Evolutionary conservation across 176 grass and related monocot species (phyloP), one percentile per base, ranked within the genome.

Genomic region (Oryza officinalis): DNA sequence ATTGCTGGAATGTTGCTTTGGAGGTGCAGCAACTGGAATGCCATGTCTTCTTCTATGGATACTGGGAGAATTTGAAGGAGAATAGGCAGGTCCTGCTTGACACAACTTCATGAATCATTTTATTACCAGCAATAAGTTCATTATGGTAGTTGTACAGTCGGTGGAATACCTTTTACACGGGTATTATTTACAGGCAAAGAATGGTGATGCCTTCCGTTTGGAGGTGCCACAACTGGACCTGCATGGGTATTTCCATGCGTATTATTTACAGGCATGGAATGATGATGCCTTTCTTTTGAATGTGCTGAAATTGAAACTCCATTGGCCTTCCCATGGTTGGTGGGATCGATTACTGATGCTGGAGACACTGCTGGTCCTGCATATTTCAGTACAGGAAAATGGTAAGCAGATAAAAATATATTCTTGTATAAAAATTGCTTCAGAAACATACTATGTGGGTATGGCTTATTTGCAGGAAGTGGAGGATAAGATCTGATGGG

Each of bases 21-120:
- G 90, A 31, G 93, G 87, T 69, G 87, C 76, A 63, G 75, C 81
- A 86, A 77, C 69, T 76, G 92, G 81, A 63, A 85, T 87, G n/a
- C 26, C 88, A 80, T 87, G 63, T 90, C 60, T 4, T 74, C 77
- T 74, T 40, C 80, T 87, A 83, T 54, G 84, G 75, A 78, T 78
- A 35, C 30, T 79, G 54, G 86, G 88, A 38, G 74, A 74, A 11
- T 61, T 76, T 69, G 33, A 71, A 22, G 92, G 86, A 78, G 89
- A 91, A 87, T 64, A 2, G 27, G 50, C 45, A 69, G 83, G 86
- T 52, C 89, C 92, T 94, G 83, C 46, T 57, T 2, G 27, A 57
- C 23, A 69, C 77, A 75, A 88, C n/a, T 80, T 70, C 59, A 71
- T 49, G 49, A 85, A 74, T 89, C 63, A 67, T 65, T 88, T 86